A percentile compares a stretch with the other conserved stretches of the same genome.
Evolutionary conservation across 208 protist genomes (phyloP).

Genomic region (Balamuthia mandrillaris): DNA sequence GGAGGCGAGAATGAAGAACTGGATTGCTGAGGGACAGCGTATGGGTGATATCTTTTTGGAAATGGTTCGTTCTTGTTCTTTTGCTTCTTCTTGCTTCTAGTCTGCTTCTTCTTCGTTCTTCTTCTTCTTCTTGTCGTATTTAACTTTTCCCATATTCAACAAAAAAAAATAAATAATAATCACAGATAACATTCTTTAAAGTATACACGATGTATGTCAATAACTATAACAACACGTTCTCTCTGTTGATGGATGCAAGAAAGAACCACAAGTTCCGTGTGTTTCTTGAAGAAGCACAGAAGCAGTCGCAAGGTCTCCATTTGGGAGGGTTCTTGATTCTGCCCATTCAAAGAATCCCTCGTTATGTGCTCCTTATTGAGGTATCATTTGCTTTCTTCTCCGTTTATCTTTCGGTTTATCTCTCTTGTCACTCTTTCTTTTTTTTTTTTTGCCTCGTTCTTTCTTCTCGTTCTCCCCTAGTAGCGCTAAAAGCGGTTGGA

Average conservation of each 20-base stretch:
- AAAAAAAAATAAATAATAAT: too few species aligned
- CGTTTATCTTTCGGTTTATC: too few species aligned
- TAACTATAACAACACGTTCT: neutral
- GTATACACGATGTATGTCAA: slow-evolving; percentile 28
- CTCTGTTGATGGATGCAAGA: neutral
- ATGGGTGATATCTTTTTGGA: slow-evolving; percentile 9
- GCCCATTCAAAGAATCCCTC: slow-evolving; percentile 12
- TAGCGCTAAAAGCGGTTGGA: too few species aligned
- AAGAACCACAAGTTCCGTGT: neutral
- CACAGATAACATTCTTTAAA: slow-evolving; percentile 26
- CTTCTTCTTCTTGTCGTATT: too few species aligned
- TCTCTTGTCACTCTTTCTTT: neutral
- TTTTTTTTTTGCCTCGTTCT: neutral
- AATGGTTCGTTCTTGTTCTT: too few species aligned
- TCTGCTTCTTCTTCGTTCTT: too few species aligned
- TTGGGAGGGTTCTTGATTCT: neutral
- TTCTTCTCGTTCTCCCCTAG: neutral
- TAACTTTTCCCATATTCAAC: too few species aligned
- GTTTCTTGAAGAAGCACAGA: neutral
- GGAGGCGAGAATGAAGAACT: slow-evolving; percentile 5
- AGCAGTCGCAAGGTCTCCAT: neutral
- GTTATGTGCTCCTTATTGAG: slow-evolving; percentile 2
- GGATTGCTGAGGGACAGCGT: slow-evolving; percentile 13
- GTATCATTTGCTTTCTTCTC: neutral
- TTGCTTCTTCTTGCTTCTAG: too few species aligned